These are phyloP conservation scores for Theileria luwenshuni DNA, from an alignment of 169 alveolate genomes.

Conservation along the genomic window DNA sequence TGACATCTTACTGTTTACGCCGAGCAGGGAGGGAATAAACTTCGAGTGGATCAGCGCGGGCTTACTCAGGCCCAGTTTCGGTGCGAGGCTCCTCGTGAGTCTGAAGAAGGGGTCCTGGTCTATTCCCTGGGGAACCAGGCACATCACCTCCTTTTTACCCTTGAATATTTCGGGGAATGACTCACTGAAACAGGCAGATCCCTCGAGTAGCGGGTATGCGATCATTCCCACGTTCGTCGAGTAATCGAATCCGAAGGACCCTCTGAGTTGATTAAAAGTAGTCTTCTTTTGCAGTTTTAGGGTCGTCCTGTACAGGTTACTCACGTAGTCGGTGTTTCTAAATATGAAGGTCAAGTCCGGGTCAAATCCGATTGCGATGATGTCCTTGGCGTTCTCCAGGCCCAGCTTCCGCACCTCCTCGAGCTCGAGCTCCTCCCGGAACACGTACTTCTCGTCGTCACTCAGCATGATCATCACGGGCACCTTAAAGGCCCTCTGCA, in stretches of 20 bases:
- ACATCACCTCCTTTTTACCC: constrained; percentile 83
- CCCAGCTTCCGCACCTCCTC: constrained; percentile 88
- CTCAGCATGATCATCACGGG: constrained; percentile 98
- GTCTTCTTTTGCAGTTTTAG: constrained; percentile 92
- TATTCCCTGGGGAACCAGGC: constrained; percentile 97
- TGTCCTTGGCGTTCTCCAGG: constrained; percentile 96
- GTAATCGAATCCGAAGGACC: constrained; percentile 91
- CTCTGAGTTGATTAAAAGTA: constrained; percentile 90
- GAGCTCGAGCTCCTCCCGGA: constrained; percentile 89
- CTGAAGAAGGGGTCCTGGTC: constrained; percentile 99
- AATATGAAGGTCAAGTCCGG: constrained; percentile 97
- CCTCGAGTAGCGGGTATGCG: constrained; percentile 97
- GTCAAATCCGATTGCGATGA: constrained; percentile 98
- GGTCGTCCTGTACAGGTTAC: constrained; percentile 88
- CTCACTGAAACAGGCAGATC: constrained; percentile 94
- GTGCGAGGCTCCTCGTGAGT: constrained; percentile 97
- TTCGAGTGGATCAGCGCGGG: constrained; percentile 93
- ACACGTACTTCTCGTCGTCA: constrained; percentile 98
- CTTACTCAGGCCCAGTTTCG: constrained; percentile 89
- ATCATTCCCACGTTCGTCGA: constrained; percentile 93
- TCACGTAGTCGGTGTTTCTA: constrained; percentile 86
- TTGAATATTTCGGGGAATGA: constrained; percentile 91
- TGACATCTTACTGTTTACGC: constrained; percentile 67
- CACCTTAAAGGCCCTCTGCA: constrained; percentile 95
- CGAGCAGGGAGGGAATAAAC: constrained; percentile 98